Percentiles rank a stretch among this genome's conserved stretches.
These are phyloP conservation scores for Extremus antarcticus DNA, from an alignment of 495 filamentous ascomycete species.

Conservation along the genomic window DNA sequence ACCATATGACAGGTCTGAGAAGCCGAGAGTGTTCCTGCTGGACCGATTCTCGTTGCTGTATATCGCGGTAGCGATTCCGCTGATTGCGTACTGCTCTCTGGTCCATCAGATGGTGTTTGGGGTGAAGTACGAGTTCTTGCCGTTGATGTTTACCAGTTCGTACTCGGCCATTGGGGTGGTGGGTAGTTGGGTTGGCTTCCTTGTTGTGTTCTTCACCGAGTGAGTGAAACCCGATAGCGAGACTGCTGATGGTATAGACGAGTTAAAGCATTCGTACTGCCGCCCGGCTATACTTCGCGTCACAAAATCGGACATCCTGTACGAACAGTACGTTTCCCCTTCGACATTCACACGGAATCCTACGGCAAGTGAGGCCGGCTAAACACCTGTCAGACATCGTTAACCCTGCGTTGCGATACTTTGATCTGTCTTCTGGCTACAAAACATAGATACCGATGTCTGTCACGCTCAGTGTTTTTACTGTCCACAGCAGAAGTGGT, in stretches of 20 bases:
- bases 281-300: no score
- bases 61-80: constrained; percentile 72
- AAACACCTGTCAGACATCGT: no score
- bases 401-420: no score
- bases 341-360: no score
- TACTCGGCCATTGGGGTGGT: constrained; percentile 94
- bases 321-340: no score
- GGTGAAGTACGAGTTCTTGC: constrained; percentile 74
- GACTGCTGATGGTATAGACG: not conserved
- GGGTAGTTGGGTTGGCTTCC: constrained; percentile 91
- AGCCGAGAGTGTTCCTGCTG: constrained; percentile 69
- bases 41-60: constrained; percentile 86
- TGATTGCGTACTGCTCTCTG: constrained; percentile 81
- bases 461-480: no score
- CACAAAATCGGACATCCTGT: no score
- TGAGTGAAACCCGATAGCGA: not conserved
- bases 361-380: no score
- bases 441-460: no score
- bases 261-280: not conserved
- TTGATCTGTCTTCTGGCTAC: no score
- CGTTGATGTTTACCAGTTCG: constrained; percentile 92
- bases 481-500: no score
- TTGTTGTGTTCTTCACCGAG: constrained; percentile 76
- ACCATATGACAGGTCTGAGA: constrained; percentile 37
- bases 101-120: constrained; percentile 76